A percentile compares a stretch with the other conserved stretches of the same genome.
Evolutionary conservation across 352 stramenopile species (phyloP).

Genomic region (Globisporangium camurandrum): DNA sequence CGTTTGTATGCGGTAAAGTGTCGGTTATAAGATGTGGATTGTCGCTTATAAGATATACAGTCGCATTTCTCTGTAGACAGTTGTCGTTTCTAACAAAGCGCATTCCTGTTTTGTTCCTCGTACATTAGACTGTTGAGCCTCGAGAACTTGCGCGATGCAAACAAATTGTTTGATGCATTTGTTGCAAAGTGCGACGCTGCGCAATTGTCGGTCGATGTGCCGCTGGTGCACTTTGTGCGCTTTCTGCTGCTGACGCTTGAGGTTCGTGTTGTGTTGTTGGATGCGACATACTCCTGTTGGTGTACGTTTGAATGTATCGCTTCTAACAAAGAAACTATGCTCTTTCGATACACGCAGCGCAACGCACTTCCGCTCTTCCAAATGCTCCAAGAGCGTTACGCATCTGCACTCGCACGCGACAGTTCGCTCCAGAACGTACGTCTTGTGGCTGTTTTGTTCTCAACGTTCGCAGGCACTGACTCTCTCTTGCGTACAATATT

Average conservation of each 20-base stretch:
- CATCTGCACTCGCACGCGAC: conserved; percentile 63
- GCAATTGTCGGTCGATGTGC: conserved; percentile 44
- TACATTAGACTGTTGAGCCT: conserved; percentile 54
- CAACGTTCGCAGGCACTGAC: neutral
- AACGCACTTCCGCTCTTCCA: conserved; percentile 83
- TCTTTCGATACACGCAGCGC: no score
- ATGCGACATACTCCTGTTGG: neutral
- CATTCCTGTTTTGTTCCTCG: no score
- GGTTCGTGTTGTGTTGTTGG: conserved; percentile 22
- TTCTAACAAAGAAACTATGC: conserved; percentile 15
- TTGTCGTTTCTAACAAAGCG: no score
- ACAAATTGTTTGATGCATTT: conserved; percentile 68
- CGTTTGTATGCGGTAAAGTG: neutral
- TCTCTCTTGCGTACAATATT: no score
- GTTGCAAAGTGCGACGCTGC: conserved; percentile 36
- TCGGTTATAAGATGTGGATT: neutral
- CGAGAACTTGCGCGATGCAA: conserved; percentile 84
- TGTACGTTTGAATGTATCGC: neutral
- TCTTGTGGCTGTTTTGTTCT: conserved; percentile 7
- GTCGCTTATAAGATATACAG: neutral
- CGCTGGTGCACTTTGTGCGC: conserved; percentile 75
- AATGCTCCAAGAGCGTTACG: conserved; percentile 81
- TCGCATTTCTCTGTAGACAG: no score
- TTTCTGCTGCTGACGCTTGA: conserved; percentile 82
- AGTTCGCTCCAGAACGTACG: conserved; percentile 70